Evolutionary conservation across 257 asterid species (phyloP), one percentile per base, ranked within the genome.

Genomic region (Phtheirospermum japonicum): DNA sequence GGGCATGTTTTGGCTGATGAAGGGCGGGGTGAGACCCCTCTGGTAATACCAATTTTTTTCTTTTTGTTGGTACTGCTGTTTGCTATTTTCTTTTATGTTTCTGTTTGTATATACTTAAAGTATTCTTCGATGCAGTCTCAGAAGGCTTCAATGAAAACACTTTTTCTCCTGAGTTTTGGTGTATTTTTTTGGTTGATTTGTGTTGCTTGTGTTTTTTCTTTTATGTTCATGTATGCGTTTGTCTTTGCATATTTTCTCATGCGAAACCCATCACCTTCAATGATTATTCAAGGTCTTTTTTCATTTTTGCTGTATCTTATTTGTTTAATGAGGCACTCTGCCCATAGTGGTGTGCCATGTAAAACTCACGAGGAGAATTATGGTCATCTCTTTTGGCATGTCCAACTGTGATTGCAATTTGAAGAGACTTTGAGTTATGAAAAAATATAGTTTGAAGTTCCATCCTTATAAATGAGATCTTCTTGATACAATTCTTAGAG

Each of bases 1-100:
- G 99, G 99, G 72, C 97, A 92, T 62, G 85, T 89, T 73, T 78
- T 92, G 79, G 96, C 99, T 42, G 99, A 92, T 75, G 99, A 92
- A 78, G 96, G 90, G 58, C 83, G 74, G 76, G 90, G 99, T 61
- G 99, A 92, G 79, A 89, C 89, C 61, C 99, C 99, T 12, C 61
- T 82, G 96, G 97, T 92, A 83, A 83, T 53, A 42, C 7, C 23
- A 26, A 5, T 23, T 72, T 61, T 4, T 51, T 51, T 57, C 46
- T 61, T 30, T 51, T 50, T 45, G 28, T 39, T 55, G 51, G 9
- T 50, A 4, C 34, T 68, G 48, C 42, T 69, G 60, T 43, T 33
- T 33, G 53, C 62, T 16, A 13, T 53, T 64, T 40, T 64, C 68
- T 26, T 59, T 37, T 48, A 60, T 48, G 59, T 45, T 30, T 10